Percentiles rank a stretch among this genome's conserved stretches.
Evolutionary conservation across 192 early-diverging fungal genomes (phyloP).

Genomic region (Coemansia sp.): DNA sequence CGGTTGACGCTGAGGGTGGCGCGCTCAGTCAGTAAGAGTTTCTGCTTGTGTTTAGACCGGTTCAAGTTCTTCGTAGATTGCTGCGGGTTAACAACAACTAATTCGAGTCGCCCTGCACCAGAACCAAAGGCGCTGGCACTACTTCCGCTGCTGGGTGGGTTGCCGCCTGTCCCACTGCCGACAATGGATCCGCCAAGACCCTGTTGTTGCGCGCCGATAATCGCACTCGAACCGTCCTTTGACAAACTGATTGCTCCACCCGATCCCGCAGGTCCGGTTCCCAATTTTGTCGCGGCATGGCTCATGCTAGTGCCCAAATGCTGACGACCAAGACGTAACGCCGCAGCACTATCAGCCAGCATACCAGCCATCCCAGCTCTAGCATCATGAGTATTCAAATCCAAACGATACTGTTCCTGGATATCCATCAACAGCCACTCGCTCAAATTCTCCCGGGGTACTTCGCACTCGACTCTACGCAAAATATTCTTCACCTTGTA

Average conservation of each 20-base stretch:
- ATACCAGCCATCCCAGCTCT: conserved; percentile 8
- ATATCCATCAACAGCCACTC: conserved; percentile 68
- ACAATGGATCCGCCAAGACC: not conserved
- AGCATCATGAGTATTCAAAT: conserved; percentile 56
- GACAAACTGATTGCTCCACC: conserved; percentile 7
- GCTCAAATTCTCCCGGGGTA: conserved; percentile 60
- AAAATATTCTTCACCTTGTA: conserved; percentile 77
- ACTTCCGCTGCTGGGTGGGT: not conserved
- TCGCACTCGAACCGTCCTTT: conserved; percentile 11
- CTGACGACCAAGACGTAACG: conserved; percentile 24
- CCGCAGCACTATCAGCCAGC: conserved; percentile 29
- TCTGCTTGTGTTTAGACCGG: conserved; percentile 38
- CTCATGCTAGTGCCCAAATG: conserved; percentile 8
- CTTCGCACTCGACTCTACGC: conserved; percentile 70
- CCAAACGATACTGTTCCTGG: conserved; percentile 65
- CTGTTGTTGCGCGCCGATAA: conserved; percentile 7
- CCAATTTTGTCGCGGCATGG: conserved; percentile 8
- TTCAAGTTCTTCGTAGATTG: conserved; percentile 38
- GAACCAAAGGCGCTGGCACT: not conserved
- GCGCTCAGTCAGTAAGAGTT: conserved; percentile 39
- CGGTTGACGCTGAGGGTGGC: conserved; percentile 62
- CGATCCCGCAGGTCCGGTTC: not conserved
- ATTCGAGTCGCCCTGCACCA: conserved; percentile 42
- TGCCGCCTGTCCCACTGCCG: not conserved
- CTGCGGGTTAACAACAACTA: conserved; percentile 41